phyloP scores from a whole-genome alignment of 2,329 filamentous ascomycete genomes.

The Penicillium sp. region DNA sequence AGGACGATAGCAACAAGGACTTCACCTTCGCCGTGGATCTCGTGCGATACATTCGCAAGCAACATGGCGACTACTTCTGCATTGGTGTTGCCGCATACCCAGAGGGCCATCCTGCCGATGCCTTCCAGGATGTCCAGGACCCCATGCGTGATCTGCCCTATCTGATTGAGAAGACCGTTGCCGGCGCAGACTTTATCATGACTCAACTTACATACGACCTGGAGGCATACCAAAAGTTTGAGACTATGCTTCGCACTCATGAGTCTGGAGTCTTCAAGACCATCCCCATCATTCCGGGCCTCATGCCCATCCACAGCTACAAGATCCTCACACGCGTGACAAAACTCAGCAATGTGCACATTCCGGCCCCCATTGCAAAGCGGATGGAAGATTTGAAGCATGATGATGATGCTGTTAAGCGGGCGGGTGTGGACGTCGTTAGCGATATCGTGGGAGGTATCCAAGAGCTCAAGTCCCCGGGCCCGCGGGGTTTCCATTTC shows the following conservation, averaged over 20 bases:
- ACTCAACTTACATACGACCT: slow-evolving; percentile 96
- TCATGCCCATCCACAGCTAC: slow-evolving; percentile 98
- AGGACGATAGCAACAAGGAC: slow-evolving; percentile 62
- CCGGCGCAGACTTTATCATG: slow-evolving; percentile 97
- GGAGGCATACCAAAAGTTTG: slow-evolving; percentile 73
- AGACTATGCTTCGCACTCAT: slow-evolving; percentile 69
- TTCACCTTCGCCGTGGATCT: slow-evolving; percentile 87
- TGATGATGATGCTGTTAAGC: slow-evolving; percentile 47
- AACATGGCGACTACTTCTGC: slow-evolving; percentile 91
- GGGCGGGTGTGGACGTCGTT: slow-evolving; percentile 57
- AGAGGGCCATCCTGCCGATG: slow-evolving; percentile 89
- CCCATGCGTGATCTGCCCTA: slow-evolving; percentile 69
- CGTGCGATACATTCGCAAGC: slow-evolving; percentile 78
- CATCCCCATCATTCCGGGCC: slow-evolving; percentile 83
- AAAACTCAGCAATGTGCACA: slow-evolving; percentile 83
- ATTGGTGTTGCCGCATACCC: slow-evolving; percentile 92
- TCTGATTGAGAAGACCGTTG: slow-evolving; percentile 81
- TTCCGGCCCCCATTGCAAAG: slow-evolving; percentile 65
- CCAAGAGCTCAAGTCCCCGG: slow-evolving; percentile 56
- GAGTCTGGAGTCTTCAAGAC: slow-evolving; percentile 78
- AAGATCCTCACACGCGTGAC: slow-evolving; percentile 91
- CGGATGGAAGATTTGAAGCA: slow-evolving; percentile 50
- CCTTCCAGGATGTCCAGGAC: slow-evolving; percentile 71
- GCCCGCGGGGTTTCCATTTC: slow-evolving; percentile 83
- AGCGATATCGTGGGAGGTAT: slow-evolving; percentile 77